Percentiles rank a stretch among this genome's conserved stretches.
These are phyloP conservation scores for Penicillium pulvis DNA, from an alignment of 495 filamentous ascomycete genomes.

Conservation along the genomic window DNA sequence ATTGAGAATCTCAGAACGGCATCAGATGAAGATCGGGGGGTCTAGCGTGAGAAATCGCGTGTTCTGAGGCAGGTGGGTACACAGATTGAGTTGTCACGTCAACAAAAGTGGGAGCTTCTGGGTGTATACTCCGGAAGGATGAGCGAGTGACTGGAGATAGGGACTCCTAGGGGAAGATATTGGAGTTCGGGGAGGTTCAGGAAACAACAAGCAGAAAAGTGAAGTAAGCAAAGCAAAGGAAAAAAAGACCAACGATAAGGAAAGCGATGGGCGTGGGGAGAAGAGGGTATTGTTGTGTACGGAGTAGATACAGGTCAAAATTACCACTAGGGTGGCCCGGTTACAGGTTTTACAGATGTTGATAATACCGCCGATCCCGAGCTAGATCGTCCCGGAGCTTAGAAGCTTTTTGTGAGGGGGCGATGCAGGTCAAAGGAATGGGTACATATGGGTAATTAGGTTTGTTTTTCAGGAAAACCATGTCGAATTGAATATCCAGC, in stretches of 20 bases:
- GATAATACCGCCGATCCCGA: constrained; percentile 9
- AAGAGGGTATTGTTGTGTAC: constrained; percentile 5
- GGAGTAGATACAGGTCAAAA: neutral
- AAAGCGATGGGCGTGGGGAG: constrained; percentile 22
- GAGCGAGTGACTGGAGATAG: constrained; percentile 30
- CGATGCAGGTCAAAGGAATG: neutral
- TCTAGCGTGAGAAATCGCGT: neutral
- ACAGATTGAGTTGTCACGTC: constrained; percentile 6
- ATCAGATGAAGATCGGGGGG: constrained; percentile 7
- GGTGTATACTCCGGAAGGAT: constrained; percentile 22
- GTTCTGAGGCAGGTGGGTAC: neutral
- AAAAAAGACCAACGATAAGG: constrained; percentile 10
- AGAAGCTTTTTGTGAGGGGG: neutral
- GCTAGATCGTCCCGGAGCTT: neutral
- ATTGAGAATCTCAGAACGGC: constrained; percentile 9
- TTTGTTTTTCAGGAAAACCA: neutral
- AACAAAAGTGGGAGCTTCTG: constrained; percentile 15
- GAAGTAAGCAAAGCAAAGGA: constrained; percentile 9
- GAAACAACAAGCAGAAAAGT: constrained; percentile 8
- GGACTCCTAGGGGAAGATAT: constrained; percentile 7
- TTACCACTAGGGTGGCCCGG: constrained; percentile 1
- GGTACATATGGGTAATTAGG: neutral
- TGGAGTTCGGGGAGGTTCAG: constrained; percentile 4
- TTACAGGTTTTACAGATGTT: neutral
- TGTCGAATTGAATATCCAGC: neutral